Percentiles rank a stretch among this genome's conserved stretches.
phyloP scores from a whole-genome alignment of 2,329 filamentous ascomycete genomes.

The Venturiaceae sp. region DNA sequence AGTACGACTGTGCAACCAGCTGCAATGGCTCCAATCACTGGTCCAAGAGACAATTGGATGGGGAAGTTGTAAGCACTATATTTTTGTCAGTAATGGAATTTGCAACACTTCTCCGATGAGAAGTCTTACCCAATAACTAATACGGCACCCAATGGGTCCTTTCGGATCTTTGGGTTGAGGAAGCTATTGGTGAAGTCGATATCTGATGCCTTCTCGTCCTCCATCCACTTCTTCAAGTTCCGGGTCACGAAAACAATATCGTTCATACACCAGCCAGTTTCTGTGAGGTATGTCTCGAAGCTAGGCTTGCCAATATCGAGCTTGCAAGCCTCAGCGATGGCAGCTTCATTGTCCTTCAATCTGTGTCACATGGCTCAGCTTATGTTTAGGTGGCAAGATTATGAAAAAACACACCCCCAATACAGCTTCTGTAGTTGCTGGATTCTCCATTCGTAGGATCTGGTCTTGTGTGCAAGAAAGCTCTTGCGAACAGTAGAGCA shows the following conservation, averaged over 20 bases:
- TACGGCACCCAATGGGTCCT: constrained; percentile 77
- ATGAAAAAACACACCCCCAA: constrained; percentile 55
- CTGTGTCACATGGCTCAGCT: constrained; percentile 19
- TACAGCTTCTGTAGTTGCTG: constrained; percentile 88
- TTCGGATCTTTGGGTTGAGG: constrained; percentile 66
- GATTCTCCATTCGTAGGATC: constrained; percentile 70
- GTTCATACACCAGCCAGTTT: constrained; percentile 69
- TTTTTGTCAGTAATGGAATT: not conserved
- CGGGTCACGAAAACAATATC: constrained; percentile 72
- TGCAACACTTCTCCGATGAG: not conserved
- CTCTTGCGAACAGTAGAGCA: constrained; percentile 1
- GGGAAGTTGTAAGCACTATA: constrained; percentile 83
- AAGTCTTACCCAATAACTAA: constrained; percentile 65
- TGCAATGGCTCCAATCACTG: constrained; percentile 80
- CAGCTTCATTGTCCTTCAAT: constrained; percentile 64
- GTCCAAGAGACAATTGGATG: constrained; percentile 66
- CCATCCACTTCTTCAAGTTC: constrained; percentile 71
- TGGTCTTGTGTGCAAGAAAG: constrained; percentile 72
- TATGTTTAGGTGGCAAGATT: not conserved
- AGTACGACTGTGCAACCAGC: constrained; percentile 83
- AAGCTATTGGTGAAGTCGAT: constrained; percentile 59
- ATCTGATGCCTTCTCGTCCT: constrained; percentile 67
- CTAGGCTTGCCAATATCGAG: constrained; percentile 69
- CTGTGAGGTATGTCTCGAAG: constrained; percentile 64
- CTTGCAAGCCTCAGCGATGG: constrained; percentile 64